Evolutionary conservation across 176 grass and related monocot species (phyloP), one percentile per base, ranked within the genome.

Genomic region (Bonia amplexicaulis): DNA sequence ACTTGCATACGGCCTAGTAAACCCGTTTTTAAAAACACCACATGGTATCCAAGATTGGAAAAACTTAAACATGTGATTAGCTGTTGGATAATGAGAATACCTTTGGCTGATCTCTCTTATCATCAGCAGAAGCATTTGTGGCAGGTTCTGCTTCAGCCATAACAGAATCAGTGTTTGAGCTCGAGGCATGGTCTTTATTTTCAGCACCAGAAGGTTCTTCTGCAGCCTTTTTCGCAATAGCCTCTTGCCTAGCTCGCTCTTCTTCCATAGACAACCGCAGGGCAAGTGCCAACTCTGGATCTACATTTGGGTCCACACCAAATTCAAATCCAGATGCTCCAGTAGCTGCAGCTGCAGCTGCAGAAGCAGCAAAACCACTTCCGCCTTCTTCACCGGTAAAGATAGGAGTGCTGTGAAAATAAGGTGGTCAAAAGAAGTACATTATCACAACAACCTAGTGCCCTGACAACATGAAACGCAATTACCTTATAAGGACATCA

Each of bases 241-340:
- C 92, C 52, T 99, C 97, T 84, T 94, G 97, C 63, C 97, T 92
- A 60, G 93, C 97, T 59, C 97, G 83, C 77, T 99, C 97, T 77
- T 99, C 97, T 85, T 99, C 97, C 97, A 99, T 99, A 59, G 97
- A 99, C 55, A 99, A 82, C 54, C 97, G 88, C 60, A 99, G 82
- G 14, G 97, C 97, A 40, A 99, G 86, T 27, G 92, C 97, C 84
- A 99, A 86, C 40, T 99, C 97, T 31, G 97, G 97, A 81, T 99
- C 97, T 49, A 92, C 59, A 89, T 99, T 99, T 71, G 97, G 97
- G 86, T 99, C 97, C 44, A 99, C 97, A 27, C 92, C 97, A 88
- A 99, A 99, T 54, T 99, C 97, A 84, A 91, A 99, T 37, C 97
- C 96, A 85, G 91, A 25, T 85, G 91, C 90, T 66, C 91, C 93